A percentile compares a stretch with the other conserved stretches of the same genome.
These are phyloP conservation scores for Phytopythium oedochilum DNA, from an alignment of 352 stramenopile genomes.

Conservation along the genomic window DNA sequence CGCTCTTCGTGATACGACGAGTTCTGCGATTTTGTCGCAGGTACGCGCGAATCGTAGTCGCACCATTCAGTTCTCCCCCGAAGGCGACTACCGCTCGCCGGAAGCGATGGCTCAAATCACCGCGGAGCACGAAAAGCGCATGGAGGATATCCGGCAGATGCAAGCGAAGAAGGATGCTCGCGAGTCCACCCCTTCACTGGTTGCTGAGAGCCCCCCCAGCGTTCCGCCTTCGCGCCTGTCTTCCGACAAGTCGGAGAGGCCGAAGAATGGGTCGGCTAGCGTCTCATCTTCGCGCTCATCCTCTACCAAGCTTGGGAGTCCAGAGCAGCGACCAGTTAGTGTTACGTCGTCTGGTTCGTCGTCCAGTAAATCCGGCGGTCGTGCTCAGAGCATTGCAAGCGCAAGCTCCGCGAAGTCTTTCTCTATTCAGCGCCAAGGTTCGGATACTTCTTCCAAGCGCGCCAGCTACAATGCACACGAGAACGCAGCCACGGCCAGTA, in stretches of 20 bases:
- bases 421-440: background rate
- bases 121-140: constrained; percentile 39
- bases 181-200: background rate
- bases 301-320: background rate
- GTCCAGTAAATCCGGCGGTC: background rate
- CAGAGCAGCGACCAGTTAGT: constrained; percentile 1
- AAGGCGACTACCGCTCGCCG: constrained; percentile 23
- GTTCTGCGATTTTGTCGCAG: constrained; percentile 37
- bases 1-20: constrained; percentile 18
- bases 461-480: background rate
- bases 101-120: constrained; percentile 29
- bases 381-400: background rate
- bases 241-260: background rate
- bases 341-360: background rate
- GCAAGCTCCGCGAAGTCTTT: background rate
- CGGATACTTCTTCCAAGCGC: background rate
- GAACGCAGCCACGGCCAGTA: background rate
- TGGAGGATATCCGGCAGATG: constrained; percentile 34
- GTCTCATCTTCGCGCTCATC: background rate
- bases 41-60: constrained; percentile 38
- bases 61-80: constrained; percentile 32
- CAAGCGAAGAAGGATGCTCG: constrained; percentile 8
- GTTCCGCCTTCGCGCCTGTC: background rate
- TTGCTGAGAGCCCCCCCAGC: background rate
- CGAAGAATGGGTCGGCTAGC: background rate